phyloP scores from a whole-genome alignment of 768 basidiomycete species.

The Psilocybe subaeruginosa region DNA sequence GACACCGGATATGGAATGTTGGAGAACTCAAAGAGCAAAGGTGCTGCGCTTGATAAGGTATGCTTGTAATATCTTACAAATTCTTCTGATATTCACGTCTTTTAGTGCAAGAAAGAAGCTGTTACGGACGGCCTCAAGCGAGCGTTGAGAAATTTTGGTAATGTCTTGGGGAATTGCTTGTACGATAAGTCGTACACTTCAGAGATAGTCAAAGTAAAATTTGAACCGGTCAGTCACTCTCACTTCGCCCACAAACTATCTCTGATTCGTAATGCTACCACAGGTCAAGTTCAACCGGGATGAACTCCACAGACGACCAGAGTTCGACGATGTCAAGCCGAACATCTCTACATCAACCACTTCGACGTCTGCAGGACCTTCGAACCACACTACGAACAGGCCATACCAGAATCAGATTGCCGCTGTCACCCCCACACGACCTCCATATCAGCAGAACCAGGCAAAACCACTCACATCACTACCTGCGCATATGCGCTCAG shows the following conservation, averaged over 20 bases:
- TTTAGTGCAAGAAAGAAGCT: conserved; percentile 96
- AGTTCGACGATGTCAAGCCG: conserved; percentile 57
- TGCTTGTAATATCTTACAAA: conserved; percentile 20
- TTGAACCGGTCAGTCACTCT: conserved; percentile 65
- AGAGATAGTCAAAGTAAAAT: conserved; percentile 87
- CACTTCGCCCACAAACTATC: neutral
- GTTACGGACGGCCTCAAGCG: conserved; percentile 95
- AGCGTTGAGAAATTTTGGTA: conserved; percentile 90
- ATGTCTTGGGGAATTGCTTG: conserved; percentile 94
- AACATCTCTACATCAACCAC: conserved; percentile 19
- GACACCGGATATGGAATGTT: conserved; percentile 90
- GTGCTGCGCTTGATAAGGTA: conserved; percentile 89
- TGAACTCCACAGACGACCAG: conserved; percentile 72
- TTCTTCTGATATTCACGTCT: neutral
- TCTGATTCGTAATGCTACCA: neutral
- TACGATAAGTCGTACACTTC: conserved; percentile 92
- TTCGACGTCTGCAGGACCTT: conserved; percentile 7
- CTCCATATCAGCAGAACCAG: conserved; percentile 24
- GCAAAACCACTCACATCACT: conserved; percentile 33
- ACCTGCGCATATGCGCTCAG: conserved; percentile 42
- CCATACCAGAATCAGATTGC: conserved; percentile 14
- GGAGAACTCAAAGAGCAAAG: conserved; percentile 88
- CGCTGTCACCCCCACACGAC: conserved; percentile 22
- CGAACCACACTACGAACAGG: conserved; percentile 11
- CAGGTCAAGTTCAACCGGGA: conserved; percentile 71